Evolutionary conservation across 2,329 filamentous ascomycete genomes (phyloP), one percentile per base, ranked within the genome.

Genomic region (Triangularia setosa): DNA sequence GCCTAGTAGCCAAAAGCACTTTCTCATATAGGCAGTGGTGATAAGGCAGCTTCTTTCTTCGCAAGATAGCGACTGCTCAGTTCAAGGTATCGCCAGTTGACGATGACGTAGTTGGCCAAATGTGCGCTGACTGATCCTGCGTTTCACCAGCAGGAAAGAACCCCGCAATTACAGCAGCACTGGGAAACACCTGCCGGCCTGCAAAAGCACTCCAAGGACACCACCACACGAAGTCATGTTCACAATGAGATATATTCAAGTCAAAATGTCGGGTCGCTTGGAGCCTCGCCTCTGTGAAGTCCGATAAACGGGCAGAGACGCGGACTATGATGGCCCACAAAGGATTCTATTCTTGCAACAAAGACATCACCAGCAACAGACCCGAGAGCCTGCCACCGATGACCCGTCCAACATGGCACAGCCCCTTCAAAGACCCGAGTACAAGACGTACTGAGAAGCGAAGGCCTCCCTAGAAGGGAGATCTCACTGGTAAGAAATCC

Each of bases 251-350:
- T 24, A n/a, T 11, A 16, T 56, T 35, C 14, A 12, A 12, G 5
- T 48, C 11, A 44, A 44, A 44, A 71, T 74, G 71, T 74, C 58
- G 73, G 72, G 73, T 66, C 70, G 66, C 70, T 70, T 70, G 74
- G 74, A 75, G 74, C 73, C 74, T 70, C 73, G 70, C 70, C 72
- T 68, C 69, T 68, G 72, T 73, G 61, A 66, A 67, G 57, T 61
- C 24, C 21, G 21, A 60, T 44, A 68, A 62, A 68, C 68, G 65
- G 64, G 63, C 65, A 68, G 70, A 69, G 71, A 63, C 73, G 73
- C 64, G 74, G 73, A 75, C 74, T 75, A 75, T 75, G 74, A 75
- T 72, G 73, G 72, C 73, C 73, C 74, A 67, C 28, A 53, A 64
- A 40, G 52, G 44, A 33, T 44, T 60, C 73, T 68, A 63, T 58